Base-by-base conservation (phyloP, 352 stramenopile genomes). In the Aphanomyces cochlioides region DNA sequence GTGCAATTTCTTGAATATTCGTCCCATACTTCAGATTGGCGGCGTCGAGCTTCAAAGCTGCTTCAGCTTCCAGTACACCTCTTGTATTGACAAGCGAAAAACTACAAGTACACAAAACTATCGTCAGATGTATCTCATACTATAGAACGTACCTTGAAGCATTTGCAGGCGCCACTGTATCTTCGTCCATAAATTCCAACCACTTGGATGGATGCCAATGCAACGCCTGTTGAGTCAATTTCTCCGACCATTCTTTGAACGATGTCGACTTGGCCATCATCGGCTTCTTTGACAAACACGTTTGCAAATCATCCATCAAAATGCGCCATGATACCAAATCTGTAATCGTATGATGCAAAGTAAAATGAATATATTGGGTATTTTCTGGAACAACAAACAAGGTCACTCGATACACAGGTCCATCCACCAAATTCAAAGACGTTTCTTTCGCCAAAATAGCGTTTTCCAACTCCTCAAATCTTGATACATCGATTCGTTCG, bases 221-320 rank as follows among this genome's bases (percentile, higher is more conserved):
- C 7, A 36, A 21, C 7, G 50, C 50, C 36, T 19, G 8, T 58
- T 58, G 8, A 19, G 50, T 19, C 50, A 58, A 58, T 28, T 36
- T 58, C 8, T 58, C 17, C 50, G 50, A 58, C 50, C 50, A 58
- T 28, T 58, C 50, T 28, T 58, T 58, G 15, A 58, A 36, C 7
- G 50, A 58, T 1, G 50, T 58, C 17, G 50, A 37, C 17, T 58
- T 58, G 19, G 3, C 8, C 21, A 10, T 12, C 50, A 58, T 3
- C 2, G 17, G 7, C 36, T 19, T 28, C 19, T 58, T 58, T 12
- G 10, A 21, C 21, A 58, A 58, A 58, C 8, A 17, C 17, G 8
- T 58, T 28, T 58, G 50, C 50, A 58, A 58, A 19, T 58, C 50
- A 36, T 58, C 50, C 15, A 58, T 19, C 7, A 58, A 19, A 58